These are phyloP conservation scores for Gynandropsis gynandra DNA, from an alignment of 345 rosid species.

Conservation along the genomic window DNA sequence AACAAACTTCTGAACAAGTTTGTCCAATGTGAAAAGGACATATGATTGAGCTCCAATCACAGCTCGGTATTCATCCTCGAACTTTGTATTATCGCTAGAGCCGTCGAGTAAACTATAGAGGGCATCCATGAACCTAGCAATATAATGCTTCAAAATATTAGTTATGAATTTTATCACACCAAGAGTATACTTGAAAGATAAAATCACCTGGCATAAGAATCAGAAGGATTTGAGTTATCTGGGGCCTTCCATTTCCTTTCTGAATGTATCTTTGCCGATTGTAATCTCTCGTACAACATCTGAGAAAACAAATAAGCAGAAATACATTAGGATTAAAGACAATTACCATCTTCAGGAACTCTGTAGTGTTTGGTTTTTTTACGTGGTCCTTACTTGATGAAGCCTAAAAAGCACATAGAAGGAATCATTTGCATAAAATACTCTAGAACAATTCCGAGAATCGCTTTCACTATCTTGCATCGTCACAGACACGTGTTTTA, in stretches of 20 bases:
- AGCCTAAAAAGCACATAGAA: conserved; percentile 88
- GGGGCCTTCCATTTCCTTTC: conserved; percentile 85
- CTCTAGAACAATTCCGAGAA: conserved; percentile 43
- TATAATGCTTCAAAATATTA: conserved; percentile 18
- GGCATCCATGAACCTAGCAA: conserved; percentile 76
- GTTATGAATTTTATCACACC: conserved; percentile 10
- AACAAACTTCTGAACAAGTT: conserved; percentile 80
- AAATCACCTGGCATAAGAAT: conserved; percentile 76
- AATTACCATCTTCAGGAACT: conserved; percentile 10
- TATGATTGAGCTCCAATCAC: conserved; percentile 93
- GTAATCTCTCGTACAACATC: conserved; percentile 87
- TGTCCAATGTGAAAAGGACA: conserved; percentile 88
- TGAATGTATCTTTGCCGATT: conserved; percentile 74
- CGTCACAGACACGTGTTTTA: conserved; percentile 56
- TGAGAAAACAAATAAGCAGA: conserved; percentile 28
- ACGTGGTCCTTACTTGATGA: conserved; percentile 64
- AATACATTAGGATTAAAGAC: background rate
- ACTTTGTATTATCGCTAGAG: conserved; percentile 81
- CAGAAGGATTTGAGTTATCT: conserved; percentile 51
- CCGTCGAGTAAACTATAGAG: conserved; percentile 91
- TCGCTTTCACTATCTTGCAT: conserved; percentile 44
- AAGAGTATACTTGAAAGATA: conserved; percentile 11
- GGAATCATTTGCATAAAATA: conserved; percentile 94
- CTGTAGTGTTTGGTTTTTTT: conserved; percentile 3
- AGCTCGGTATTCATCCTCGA: conserved; percentile 97